Conservation (phyloP, 2,329 filamentous ascomycete genomes). For the Diaporthe eres region DNA sequence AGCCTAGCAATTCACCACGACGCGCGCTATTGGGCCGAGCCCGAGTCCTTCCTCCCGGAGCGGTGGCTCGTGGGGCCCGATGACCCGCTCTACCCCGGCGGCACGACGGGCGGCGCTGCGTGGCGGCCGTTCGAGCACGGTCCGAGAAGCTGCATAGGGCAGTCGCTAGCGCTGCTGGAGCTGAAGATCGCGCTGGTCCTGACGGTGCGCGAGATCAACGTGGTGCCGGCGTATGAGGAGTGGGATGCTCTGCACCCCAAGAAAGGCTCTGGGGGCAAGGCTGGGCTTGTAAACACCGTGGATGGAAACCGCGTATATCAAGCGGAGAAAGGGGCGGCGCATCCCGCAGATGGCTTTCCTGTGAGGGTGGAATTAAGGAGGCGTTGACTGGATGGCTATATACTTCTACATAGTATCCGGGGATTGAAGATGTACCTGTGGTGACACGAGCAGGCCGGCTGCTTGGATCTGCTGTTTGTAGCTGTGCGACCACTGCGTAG, state of each 20-base stretch:
- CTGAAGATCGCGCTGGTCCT: conserved; percentile 46
- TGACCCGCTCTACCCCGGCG: conserved; percentile 41
- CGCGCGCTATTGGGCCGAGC: conserved; percentile 50
- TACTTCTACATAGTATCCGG: no score
- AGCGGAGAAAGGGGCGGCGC: conserved; percentile 39
- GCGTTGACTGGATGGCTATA: not conserved
- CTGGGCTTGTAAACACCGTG: conserved; percentile 40
- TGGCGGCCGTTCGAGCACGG: conserved; percentile 49
- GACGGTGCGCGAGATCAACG: conserved; percentile 44
- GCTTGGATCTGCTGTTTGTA: not conserved
- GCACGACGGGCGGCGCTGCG: conserved; percentile 16
- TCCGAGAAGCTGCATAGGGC: conserved; percentile 50
- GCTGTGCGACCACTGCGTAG: not conserved
- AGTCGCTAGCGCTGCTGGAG: conserved; percentile 49
- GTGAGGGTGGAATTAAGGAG: conserved; percentile 7
- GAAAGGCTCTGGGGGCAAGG: not conserved
- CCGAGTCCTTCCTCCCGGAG: conserved; percentile 52
- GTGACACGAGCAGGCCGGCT: not conserved
- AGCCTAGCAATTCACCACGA: conserved; percentile 52
- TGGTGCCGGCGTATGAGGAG: conserved; percentile 50
- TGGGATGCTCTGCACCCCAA: conserved; percentile 43
- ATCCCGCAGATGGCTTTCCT: conserved; percentile 29
- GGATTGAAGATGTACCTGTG: not conserved
- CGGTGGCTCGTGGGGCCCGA: conserved; percentile 53
- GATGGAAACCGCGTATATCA: conserved; percentile 46